Percentiles rank a stretch among this genome's conserved stretches.
Evolutionary conservation across 176 grass and related monocot species (phyloP).

Genomic region (Aegilops bicornis): DNA sequence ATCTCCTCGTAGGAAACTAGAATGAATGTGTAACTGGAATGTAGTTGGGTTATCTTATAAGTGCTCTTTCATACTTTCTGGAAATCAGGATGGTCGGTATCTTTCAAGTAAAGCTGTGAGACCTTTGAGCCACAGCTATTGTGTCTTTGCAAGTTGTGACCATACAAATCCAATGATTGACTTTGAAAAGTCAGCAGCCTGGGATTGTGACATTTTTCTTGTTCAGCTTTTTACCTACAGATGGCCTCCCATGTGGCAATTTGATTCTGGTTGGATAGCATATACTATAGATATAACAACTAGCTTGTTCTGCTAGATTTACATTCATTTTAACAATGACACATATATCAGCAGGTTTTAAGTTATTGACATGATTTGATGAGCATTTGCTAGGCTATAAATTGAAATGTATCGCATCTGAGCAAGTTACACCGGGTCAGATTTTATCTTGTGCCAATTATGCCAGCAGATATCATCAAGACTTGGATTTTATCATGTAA

Average conservation of each 20-base stretch:
- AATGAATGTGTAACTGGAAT: neutral
- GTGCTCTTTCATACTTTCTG: conserved; percentile 13
- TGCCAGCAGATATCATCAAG: too few species aligned
- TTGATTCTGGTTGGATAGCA: neutral
- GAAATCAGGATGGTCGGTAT: neutral
- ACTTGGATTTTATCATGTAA: neutral
- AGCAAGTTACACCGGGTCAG: neutral
- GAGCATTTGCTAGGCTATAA: neutral
- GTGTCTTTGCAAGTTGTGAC: neutral
- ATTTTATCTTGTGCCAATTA: neutral
- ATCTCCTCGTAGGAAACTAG: conserved; percentile 4
- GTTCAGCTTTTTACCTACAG: neutral
- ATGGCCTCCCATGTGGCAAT: neutral
- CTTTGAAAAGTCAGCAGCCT: neutral
- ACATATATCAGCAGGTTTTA: neutral
- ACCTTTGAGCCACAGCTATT: neutral
- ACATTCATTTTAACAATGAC: neutral
- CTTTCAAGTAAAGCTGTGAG: neutral
- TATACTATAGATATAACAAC: neutral
- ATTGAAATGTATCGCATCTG: neutral
- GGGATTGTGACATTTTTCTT: conserved; percentile 7
- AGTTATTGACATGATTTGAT: neutral
- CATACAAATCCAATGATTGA: neutral
- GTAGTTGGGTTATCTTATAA: neutral
- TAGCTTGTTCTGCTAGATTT: neutral